Percentiles rank a stretch among this genome's conserved stretches.
phyloP scores from a whole-genome alignment of 2,329 filamentous ascomycete genomes.

The Aspergillus ruber region DNA sequence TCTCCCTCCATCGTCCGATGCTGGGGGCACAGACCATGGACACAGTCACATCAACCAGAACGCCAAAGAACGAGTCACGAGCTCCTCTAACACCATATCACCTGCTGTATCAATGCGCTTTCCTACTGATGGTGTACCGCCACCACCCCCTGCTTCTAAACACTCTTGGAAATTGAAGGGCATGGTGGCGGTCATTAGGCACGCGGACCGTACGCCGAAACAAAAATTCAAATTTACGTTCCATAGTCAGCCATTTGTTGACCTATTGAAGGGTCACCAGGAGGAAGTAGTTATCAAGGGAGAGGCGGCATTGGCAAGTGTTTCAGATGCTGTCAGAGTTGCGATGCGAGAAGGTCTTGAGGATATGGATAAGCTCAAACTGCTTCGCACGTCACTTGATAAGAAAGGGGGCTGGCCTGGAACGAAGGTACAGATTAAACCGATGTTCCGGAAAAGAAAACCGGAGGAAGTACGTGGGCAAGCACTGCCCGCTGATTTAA shows the following conservation, averaged over 20 bases:
- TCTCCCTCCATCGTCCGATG: slow-evolving; percentile 26
- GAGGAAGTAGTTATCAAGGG: slow-evolving; percentile 94
- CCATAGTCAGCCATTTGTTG: slow-evolving; percentile 91
- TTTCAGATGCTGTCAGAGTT: slow-evolving; percentile 77
- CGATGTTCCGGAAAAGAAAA: slow-evolving; percentile 91
- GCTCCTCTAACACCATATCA: slow-evolving; percentile 20
- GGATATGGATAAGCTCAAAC: slow-evolving; percentile 76
- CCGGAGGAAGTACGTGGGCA: slow-evolving; percentile 49
- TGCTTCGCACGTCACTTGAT: slow-evolving; percentile 76
- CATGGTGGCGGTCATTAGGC: slow-evolving; percentile 90
- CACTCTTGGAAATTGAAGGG: slow-evolving; percentile 98
- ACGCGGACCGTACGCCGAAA: slow-evolving; percentile 95
- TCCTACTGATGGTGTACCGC: slow-evolving; percentile 18
- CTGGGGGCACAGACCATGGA: slow-evolving; percentile 23
- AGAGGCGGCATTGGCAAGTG: slow-evolving; percentile 79
- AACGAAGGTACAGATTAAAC: slow-evolving; percentile 98
- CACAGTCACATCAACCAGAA: slow-evolving; percentile 8
- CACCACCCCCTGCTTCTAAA: slow-evolving; percentile 63
- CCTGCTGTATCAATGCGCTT: slow-evolving; percentile 20
- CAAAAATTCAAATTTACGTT: slow-evolving; percentile 99
- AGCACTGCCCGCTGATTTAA: slow-evolving; percentile 12
- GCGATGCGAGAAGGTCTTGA: slow-evolving; percentile 75
- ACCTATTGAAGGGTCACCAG: slow-evolving; percentile 87
- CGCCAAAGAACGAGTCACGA: slow-evolving; percentile 17
- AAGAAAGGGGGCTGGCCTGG: slow-evolving; percentile 93